phyloP scores from a whole-genome alignment of 441 rosid species.

The Pelargonium myrrhifolium region DNA sequence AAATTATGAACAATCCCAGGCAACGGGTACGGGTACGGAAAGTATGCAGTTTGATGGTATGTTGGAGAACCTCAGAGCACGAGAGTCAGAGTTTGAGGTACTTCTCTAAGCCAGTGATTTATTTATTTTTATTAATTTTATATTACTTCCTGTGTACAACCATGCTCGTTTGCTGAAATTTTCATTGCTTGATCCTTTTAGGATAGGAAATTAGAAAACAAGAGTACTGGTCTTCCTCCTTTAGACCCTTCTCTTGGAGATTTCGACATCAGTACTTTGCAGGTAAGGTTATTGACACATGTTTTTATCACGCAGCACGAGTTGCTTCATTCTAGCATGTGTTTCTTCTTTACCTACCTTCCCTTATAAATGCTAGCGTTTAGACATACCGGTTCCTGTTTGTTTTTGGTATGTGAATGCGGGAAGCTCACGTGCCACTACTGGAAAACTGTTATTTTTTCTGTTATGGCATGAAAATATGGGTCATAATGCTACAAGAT shows the following conservation, averaged over 20 bases:
- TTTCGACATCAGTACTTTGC: constrained; percentile 56
- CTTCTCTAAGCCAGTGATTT: too few relatives aligned
- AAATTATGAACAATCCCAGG: constrained; percentile 32
- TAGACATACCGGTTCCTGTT: not conserved
- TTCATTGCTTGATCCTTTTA: constrained; percentile 31
- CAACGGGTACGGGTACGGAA: constrained; percentile 44
- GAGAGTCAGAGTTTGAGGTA: too few relatives aligned
- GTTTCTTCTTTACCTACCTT: not conserved
- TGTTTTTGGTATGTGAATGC: too few relatives aligned
- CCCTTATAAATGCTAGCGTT: not conserved
- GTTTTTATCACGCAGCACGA: not conserved
- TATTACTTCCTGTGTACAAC: not conserved
- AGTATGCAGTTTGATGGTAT: constrained; percentile 54
- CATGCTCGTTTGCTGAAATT: constrained; percentile 14
- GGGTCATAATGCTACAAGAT: too few relatives aligned
- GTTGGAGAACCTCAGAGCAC: too few relatives aligned
- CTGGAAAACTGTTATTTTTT: too few relatives aligned
- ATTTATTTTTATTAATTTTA: not conserved
- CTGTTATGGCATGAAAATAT: too few relatives aligned
- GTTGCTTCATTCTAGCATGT: not conserved
- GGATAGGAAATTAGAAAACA: constrained; percentile 47
- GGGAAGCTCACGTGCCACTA: too few relatives aligned
- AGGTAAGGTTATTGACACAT: constrained; percentile 39
- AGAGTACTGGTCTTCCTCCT: constrained; percentile 46
- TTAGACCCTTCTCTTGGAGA: constrained; percentile 42